Percentiles rank a stretch among this genome's conserved stretches.
phyloP scores from a whole-genome alignment of 2,329 filamentous ascomycete genomes.

The Pseudogymnoascus sp. region DNA sequence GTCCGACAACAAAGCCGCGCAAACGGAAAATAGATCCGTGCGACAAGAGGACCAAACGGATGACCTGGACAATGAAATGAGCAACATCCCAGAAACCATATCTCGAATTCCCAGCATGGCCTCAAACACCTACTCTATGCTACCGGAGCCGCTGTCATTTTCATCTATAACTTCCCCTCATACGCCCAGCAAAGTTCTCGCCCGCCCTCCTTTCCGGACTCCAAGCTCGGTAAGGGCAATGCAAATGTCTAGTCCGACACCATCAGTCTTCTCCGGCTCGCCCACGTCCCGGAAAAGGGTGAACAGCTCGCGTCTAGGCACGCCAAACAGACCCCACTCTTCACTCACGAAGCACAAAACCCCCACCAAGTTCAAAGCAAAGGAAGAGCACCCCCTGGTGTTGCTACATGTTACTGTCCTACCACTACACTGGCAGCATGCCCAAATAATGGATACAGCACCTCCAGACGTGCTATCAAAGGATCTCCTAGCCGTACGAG shows the following conservation, averaged over 20 bases:
- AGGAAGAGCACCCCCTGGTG: conserved; percentile 59
- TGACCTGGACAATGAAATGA: conserved; percentile 13
- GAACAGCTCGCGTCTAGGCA: conserved; percentile 51
- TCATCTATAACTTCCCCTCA: conserved; percentile 25
- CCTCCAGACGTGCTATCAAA: conserved; percentile 37
- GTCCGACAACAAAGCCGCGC: conserved; percentile 15
- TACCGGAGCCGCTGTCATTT: conserved; percentile 13
- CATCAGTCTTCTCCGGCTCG: conserved; percentile 47
- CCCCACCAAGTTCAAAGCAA: conserved; percentile 49
- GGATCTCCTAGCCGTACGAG: conserved; percentile 45
- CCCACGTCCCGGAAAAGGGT: conserved; percentile 43
- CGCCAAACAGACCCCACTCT: conserved; percentile 31
- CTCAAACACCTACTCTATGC: conserved; percentile 22
- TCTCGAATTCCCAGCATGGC: conserved; percentile 31
- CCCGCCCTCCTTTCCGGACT: conserved; percentile 60
- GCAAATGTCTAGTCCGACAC: conserved; percentile 63
- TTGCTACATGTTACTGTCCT: conserved; percentile 71
- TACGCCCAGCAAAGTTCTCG: conserved; percentile 43
- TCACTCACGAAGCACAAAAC: conserved; percentile 32
- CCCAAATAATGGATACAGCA: conserved; percentile 43
- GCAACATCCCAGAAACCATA: conserved; percentile 39
- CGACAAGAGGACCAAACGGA: conserved; percentile 42
- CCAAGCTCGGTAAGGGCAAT: conserved; percentile 62
- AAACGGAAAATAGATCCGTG: conserved; percentile 30
- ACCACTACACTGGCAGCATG: conserved; percentile 61